phyloP scores from a whole-genome alignment of 2,329 filamentous ascomycete genomes.

The Trichoderma lentiforme region DNA sequence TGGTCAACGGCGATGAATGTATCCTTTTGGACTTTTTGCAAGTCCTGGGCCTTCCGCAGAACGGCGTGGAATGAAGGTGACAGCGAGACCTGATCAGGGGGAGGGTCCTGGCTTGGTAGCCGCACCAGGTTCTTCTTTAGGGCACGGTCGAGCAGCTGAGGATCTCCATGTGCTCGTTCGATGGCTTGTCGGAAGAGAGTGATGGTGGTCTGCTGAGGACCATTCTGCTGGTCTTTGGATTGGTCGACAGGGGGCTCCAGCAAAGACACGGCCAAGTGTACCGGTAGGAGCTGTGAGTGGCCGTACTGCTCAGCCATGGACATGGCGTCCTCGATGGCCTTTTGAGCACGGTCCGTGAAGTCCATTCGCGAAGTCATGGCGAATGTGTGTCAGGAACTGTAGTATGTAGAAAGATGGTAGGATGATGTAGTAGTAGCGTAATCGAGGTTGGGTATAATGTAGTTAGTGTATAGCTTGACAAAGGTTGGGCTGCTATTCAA shows the following conservation, averaged over 20 bases:
- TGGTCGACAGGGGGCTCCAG: constrained; percentile 71
- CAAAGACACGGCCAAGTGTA: constrained; percentile 83
- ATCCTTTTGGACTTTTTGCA: constrained; percentile 98
- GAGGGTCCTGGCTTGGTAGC: constrained; percentile 89
- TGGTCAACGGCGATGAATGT: constrained; percentile 93
- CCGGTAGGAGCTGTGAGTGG: constrained; percentile 84
- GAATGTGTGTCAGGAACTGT: constrained; percentile 16
- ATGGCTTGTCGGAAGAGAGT: constrained; percentile 95
- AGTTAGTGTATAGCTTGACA: not conserved
- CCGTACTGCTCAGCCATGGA: constrained; percentile 82
- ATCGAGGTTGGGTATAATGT: not conserved
- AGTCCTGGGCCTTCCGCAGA: constrained; percentile 76
- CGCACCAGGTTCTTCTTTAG: constrained; percentile 91
- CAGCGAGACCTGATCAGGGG: constrained; percentile 82
- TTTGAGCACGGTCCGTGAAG: constrained; percentile 90
- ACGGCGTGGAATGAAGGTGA: constrained; percentile 79
- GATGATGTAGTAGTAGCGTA: not conserved
- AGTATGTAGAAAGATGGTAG: not conserved
- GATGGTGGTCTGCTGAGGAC: constrained; percentile 57
- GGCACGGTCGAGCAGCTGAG: constrained; percentile 80
- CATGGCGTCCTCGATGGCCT: constrained; percentile 86
- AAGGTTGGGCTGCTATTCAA: not conserved
- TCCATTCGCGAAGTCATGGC: constrained; percentile 76
- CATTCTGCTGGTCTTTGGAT: constrained; percentile 81
- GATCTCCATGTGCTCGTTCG: constrained; percentile 88